Evolutionary conservation across 2,329 filamentous ascomycete genomes (phyloP), one percentile per base, ranked within the genome.

Genomic region (Nannizziopsis arthrosporioides): DNA sequence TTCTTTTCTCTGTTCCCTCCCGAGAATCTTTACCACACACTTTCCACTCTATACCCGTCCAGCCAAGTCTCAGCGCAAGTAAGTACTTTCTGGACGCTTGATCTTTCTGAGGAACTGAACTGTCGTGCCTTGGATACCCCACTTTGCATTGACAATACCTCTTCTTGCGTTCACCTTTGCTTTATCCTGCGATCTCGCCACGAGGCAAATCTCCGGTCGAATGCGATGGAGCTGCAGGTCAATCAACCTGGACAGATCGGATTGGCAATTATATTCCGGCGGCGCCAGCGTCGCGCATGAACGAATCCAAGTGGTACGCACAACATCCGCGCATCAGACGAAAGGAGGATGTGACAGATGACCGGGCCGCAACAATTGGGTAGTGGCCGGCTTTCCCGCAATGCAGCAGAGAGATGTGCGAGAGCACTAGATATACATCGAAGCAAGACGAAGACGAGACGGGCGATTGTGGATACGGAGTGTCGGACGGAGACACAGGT

Each of bases 221-320:
- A 27, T 27, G 22, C 22, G 22, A 27, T 27, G 22, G 22, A 27
- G 4, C 22, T 7, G 22, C 22, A 27, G 22, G 22, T 27, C 22
- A 48, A 36, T 48, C 38, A 48, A 43, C 47, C 22, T 19, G 19
- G 36, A 15, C 27, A 27, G 43, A 42, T 5, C 15, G 12, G 37
- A 35, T 17, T 42, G 34, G 42, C 46, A 51, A 42, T 36, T 27
- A 42, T 46, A 54, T 52, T 47, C 46, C 50, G 55, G 57, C 57
- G 56, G 55, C 55, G 56, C 55, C 55, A 54, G 56, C 55, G 55
- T 57, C 55, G 57, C 56, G 50, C 52, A 49, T 51, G 51, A 48
- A 51, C 48, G 46, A 47, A 53, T 35, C 38, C 52, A 40, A 44
- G 32, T 22, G 43, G 43, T 55, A 57, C 51, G 54, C 54, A 52